Base-by-base conservation (phyloP, 805 yeast genomes). In the Pichia eremophila region DNA sequence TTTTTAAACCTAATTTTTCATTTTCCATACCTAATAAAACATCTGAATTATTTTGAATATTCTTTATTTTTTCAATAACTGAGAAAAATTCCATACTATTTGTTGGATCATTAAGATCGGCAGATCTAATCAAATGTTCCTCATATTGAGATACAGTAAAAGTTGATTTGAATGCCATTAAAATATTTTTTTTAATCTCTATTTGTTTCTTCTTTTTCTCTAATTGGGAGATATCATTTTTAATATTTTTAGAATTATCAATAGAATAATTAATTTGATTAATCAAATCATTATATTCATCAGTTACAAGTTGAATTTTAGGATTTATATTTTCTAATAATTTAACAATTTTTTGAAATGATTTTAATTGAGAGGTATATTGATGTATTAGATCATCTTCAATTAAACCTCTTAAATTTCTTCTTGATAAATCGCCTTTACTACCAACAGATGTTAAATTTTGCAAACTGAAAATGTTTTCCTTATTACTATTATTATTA, bases 131-230 rank as follows among this genome's bases (percentile, higher is more conserved):
- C 8, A 75, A 63, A 55, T 77, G 83, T 41, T 79, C 81, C 54
- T 91, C 97, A 48, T 78, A 75, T 51, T 82, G 90, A 40, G 74
- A 75, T 40, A 91, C 62, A 0, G 90, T 77, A 58, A 85, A 87
- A 48, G 76, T 75, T 5, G 73, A 70, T 51, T 80, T 78, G 54
- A 84, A 77, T 29, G 73, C 71, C 0, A 63, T 55, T 39, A 85
- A 62, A 1, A 85, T 57, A 36, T 69, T 62, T 57, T 76, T 80
- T 55, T 82, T 78, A 43, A 82, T 50, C n/a, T 57, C 58, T 29
- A 74, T 46, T n/a, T 63, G 42, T 18, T 60, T 61, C 45, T 66
- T 66, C 34, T 70, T 60, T 8, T 57, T 47, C 43, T 59, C 62
- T 37, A 73, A 56, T 2, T 45, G 44, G 1, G 45, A 48, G 5